Base-by-base conservation (phyloP, 345 rosid species). In the Heritiera littoralis region DNA sequence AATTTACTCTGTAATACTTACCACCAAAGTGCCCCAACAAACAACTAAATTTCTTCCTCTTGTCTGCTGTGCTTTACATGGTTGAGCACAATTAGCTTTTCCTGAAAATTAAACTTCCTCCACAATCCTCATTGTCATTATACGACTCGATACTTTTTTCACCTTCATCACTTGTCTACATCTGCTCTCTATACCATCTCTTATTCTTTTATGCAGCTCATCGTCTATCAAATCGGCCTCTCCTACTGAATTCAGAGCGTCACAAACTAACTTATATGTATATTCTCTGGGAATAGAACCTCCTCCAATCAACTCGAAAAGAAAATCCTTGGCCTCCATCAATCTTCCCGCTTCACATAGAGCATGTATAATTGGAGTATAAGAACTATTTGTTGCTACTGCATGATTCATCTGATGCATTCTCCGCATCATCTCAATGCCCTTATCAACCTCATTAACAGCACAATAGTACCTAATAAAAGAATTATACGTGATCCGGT, bases 281-380 rank as follows among this genome's bases (percentile, higher is more conserved):
- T 90, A 90, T 84, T 91, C 99, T 78, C 98, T 86, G 1, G 96
- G 99, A 78, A 88, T 77, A 0, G 90, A 90, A 38, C 98, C 97
- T 2, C 87, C 87, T 66, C 87, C 90, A 72, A 91, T 90, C 86
- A 91, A 86, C 80, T 95, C 98, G 51, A 81, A 85, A 32, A 93
- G 89, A 82, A 92, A 86, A 86, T 85, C 81, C 70, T 84, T 73
- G 61, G 96, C 98, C 82, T 92, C 93, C 30, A 67, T 52, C 1
- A 78, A 82, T 75, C 90, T 88, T 76, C 90, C 93, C 2, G 83
- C 86, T 84, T 93, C 98, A 76, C 95, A 90, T 49, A 93, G 83
- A 61, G 91, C 88, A 78, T 93, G 98, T 82, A 95, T 89, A n/a
- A 93, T 78, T 1, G 98, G 92, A 41, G 96, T 92, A 71, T 88